Evolutionary conservation across 2,329 filamentous ascomycete species (phyloP).

Genomic region (Alternaria infectoria): DNA sequence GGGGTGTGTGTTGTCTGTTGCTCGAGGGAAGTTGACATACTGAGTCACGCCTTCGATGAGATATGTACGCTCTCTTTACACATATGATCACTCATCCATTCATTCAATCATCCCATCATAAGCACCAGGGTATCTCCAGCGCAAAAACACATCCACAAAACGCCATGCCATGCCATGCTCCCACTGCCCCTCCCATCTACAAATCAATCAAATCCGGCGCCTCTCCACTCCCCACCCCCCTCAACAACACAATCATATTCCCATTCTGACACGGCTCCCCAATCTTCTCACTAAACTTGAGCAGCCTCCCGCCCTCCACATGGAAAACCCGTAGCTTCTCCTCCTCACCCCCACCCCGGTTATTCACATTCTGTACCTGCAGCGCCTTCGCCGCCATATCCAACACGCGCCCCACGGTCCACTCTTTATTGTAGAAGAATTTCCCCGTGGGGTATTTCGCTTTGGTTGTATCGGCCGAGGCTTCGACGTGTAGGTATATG

Average conservation of each 20-base stretch:
- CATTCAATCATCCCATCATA: background rate
- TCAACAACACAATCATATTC: slow-evolving; percentile 86
- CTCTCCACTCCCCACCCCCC: slow-evolving; percentile 81
- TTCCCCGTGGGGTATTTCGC: slow-evolving; percentile 75
- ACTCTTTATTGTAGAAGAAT: slow-evolving; percentile 67
- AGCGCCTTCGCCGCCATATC: slow-evolving; percentile 78
- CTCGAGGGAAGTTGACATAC: background rate
- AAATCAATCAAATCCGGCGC: slow-evolving; percentile 70
- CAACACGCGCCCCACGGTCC: slow-evolving; percentile 85
- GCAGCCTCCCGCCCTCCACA: slow-evolving; percentile 82
- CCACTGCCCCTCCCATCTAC: slow-evolving; percentile 12
- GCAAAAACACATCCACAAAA: background rate
- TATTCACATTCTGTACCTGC: slow-evolving; percentile 85
- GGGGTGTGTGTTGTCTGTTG: background rate
- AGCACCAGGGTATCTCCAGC: slow-evolving; percentile 21
- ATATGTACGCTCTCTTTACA: background rate
- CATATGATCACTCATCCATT: background rate
- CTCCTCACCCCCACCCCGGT: slow-evolving; percentile 75
- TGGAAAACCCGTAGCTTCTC: slow-evolving; percentile 88
- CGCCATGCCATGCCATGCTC: background rate
- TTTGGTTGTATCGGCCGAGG: slow-evolving; percentile 82
- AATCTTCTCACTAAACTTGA: slow-evolving; percentile 89
- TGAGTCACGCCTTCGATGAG: background rate
- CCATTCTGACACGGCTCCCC: slow-evolving; percentile 76
- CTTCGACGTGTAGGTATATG: slow-evolving; percentile 90